Evolutionary conservation across 768 basidiomycete species (phyloP), one percentile per base, ranked within the genome.

Genomic region (Pleurotus djamor): DNA sequence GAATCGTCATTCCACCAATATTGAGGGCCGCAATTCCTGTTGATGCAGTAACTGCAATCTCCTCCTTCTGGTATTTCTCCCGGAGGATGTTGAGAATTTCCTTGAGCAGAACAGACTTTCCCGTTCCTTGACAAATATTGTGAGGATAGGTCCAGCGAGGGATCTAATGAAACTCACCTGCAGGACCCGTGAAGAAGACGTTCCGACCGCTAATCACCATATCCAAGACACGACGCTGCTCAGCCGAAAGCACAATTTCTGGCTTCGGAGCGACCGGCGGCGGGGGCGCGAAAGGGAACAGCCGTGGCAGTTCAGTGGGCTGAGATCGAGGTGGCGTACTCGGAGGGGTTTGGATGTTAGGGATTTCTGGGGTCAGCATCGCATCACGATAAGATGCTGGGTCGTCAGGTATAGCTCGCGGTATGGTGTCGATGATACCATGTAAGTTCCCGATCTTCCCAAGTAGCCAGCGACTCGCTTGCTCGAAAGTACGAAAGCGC

Each of bases 181-280:
- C 89, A 58, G 86, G 81, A 17, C 89, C 89, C 1, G 88, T 91
- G 69, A 91, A 91, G 73, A 92, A 91, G 33, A 90, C 78, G 60
- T 79, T 89, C 61, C 78, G 69, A 0, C 84, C 83, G 4, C 75
- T 74, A 37, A 82, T 75, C 6, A 89, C 84, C 38, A 76, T 60
- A 8, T 69, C 62, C 10, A 84, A 47, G n/a, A 84, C 72, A 1
- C 57, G 21, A 52, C 62, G 66, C 57, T 84, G 83, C 56, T 83
- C 80, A 1, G 57, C 48, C 0, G 78, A 78, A 5, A 79, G 63
- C 9, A 33, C 16, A 16, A 50, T 12, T 10, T 50, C 6, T 9
- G 49, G 49, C 10, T 32, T 21, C 52, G 45, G 47, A 72, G 58
- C 9, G 17, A 21, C 8, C 2, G 21, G 21, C 21, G 21, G 21